These are phyloP conservation scores for Stagonosporopsis vannaccii DNA, from an alignment of 2,329 filamentous ascomycete genomes.

Conservation along the genomic window DNA sequence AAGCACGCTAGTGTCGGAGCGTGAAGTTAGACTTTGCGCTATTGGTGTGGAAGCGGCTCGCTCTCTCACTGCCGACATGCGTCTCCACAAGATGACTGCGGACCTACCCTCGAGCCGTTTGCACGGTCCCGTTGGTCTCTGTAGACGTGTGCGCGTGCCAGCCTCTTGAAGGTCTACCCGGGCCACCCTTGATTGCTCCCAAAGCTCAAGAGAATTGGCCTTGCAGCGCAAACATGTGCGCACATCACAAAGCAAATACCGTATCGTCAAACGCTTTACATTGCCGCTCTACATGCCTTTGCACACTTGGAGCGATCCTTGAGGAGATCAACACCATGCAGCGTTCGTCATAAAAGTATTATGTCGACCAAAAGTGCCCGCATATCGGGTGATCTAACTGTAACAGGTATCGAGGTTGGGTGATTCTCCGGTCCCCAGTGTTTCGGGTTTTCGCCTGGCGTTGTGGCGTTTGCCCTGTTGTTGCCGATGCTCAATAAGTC, in stretches of 20 bases:
- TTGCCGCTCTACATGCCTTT: neutral
- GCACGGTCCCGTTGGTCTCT: neutral
- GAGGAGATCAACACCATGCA: constrained; percentile 1
- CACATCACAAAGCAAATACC: neutral
- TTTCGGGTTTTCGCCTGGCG: constrained; percentile 9
- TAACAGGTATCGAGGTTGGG: neutral
- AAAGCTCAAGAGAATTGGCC: neutral
- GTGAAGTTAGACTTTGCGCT: neutral
- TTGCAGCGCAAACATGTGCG: neutral
- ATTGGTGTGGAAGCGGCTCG: neutral
- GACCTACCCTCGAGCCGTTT: neutral
- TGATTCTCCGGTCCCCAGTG: constrained; percentile 2
- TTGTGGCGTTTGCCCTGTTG: constrained; percentile 7
- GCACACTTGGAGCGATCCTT: neutral
- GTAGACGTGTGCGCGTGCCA: neutral
- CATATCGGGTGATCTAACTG: constrained; percentile 6
- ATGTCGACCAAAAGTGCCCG: neutral
- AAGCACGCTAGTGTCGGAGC: constrained; percentile 9
- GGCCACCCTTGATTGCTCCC: neutral
- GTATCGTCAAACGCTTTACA: neutral
- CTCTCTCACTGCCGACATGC: constrained; percentile 1
- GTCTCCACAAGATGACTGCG: neutral
- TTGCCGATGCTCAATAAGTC: neutral
- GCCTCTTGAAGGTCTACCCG: neutral
- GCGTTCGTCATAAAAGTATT: constrained; percentile 5